Evolutionary conservation across 2,329 filamentous ascomycete species (phyloP), one percentile per base, ranked within the genome.

Genomic region (Plectosphaerella cucumerina): DNA sequence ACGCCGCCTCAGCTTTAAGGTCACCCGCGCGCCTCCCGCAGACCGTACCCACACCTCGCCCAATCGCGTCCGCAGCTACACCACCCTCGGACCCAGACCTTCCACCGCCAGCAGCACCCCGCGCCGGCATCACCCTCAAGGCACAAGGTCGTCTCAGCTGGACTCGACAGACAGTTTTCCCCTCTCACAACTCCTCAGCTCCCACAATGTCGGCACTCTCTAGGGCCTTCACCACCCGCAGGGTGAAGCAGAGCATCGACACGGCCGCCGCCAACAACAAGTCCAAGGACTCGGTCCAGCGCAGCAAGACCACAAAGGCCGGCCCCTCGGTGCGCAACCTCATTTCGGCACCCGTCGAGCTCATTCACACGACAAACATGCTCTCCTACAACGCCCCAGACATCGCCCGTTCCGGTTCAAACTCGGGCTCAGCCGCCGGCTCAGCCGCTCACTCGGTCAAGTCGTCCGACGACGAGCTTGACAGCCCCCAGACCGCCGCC

Each of bases 311-410:
- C 42, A 70, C 70, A 61, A 80, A 77, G 65, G 68, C 53, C 65
- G 64, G 58, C 57, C 70, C 64, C 68, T 76, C 63, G 49, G 73
- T 84, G 58, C 81, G 86, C 53, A 69, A 78, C 65, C 86, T 91
- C 74, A 99, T 99, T 65, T 99, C 94, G 1, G 83, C 80, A 3
- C 94, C 94, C 1, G 80, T 96, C 49, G 86, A 91, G 69, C 80
- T 99, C 56, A 77, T 97, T 46, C 95, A 94, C 53, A 96, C 93
- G 5, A 97, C 94, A 60, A 99, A 97, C 70, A 90, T 95, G 81
- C 85, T 97, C 50, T 91, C 90, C 8, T 96, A 96, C 78, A 93
- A 93, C 65, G 92, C 94, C 10, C 93, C 93, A 47, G 88, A 97
- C 65, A 85, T 97, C 55, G 74, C 75, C 43, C 77, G 63, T 63